These are phyloP conservation scores for Amanita phalloides DNA, from an alignment of 768 basidiomycete genomes.

Conservation along the genomic window DNA sequence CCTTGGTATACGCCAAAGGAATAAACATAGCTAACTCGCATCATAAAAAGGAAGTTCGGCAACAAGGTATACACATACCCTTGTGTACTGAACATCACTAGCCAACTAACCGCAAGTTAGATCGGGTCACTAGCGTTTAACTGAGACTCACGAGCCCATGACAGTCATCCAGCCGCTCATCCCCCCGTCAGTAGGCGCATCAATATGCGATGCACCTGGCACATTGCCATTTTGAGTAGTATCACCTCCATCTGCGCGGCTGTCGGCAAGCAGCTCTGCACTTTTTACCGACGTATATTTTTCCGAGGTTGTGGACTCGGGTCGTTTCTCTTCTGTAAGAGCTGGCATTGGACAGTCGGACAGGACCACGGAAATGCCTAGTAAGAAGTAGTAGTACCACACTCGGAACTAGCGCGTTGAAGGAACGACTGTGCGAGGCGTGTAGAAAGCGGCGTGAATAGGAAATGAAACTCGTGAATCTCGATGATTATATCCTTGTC, in stretches of 20 bases:
- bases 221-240: background rate
- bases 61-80: constrained; percentile 19
- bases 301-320: background rate
- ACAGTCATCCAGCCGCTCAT: constrained; percentile 32
- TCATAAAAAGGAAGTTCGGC: background rate
- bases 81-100: constrained; percentile 35
- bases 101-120: constrained; percentile 19
- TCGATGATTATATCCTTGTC: background rate
- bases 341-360: background rate
- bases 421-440: background rate
- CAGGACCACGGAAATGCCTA: background rate
- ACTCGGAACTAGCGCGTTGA: background rate
- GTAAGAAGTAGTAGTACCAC: background rate
- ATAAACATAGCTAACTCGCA: background rate
- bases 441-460: background rate
- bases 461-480: background rate
- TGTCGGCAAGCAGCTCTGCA: background rate
- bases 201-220: background rate
- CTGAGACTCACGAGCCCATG: constrained; percentile 27
- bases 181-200: constrained; percentile 23
- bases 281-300: background rate
- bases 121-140: background rate
- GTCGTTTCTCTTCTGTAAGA: background rate
- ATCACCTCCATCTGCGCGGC: background rate
- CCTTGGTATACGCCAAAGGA: constrained; percentile 22